Evolutionary conservation across 2,329 filamentous ascomycete species (phyloP).

Genomic region (Fusarium annulatum): DNA sequence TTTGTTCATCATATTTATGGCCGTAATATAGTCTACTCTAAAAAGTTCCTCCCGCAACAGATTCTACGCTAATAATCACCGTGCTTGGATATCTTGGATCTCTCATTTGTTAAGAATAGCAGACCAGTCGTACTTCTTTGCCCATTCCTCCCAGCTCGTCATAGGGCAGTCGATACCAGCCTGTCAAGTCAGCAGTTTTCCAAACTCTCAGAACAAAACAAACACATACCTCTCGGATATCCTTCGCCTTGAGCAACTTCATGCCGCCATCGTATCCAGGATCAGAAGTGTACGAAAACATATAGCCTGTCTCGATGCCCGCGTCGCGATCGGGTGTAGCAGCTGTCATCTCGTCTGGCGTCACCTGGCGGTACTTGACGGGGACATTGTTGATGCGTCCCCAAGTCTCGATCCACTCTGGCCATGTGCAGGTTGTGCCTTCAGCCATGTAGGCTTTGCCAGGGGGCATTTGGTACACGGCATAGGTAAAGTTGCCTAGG

Average conservation of each 20-base stretch:
- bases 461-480: constrained; percentile 61
- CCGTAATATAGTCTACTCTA: not conserved
- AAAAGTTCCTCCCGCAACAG: not conserved
- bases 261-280: constrained; percentile 62
- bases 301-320: constrained; percentile 57
- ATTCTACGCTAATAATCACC: not conserved
- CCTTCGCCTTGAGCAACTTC: constrained; percentile 55
- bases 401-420: constrained; percentile 59
- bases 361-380: constrained; percentile 54
- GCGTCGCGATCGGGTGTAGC: constrained; percentile 53
- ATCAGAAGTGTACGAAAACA: constrained; percentile 60
- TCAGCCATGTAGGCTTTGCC: constrained; percentile 62
- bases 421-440: constrained; percentile 58
- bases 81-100: not conserved
- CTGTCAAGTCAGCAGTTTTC: constrained; percentile 38
- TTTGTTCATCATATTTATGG: not conserved
- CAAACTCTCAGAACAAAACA: not conserved
- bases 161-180: constrained; percentile 58
- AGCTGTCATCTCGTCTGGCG: constrained; percentile 54
- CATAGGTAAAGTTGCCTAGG: constrained; percentile 60
- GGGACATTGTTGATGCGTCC: constrained; percentile 49
- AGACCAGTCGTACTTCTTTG: constrained; percentile 52
- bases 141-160: constrained; percentile 53
- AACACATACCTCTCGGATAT: constrained; percentile 55
- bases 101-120: constrained; percentile 18